Percentiles rank a stretch among this genome's conserved stretches.
Conservation (phyloP, 1,284 basidiomycete species). For the Microbotryum silenes-acaulis region DNA sequence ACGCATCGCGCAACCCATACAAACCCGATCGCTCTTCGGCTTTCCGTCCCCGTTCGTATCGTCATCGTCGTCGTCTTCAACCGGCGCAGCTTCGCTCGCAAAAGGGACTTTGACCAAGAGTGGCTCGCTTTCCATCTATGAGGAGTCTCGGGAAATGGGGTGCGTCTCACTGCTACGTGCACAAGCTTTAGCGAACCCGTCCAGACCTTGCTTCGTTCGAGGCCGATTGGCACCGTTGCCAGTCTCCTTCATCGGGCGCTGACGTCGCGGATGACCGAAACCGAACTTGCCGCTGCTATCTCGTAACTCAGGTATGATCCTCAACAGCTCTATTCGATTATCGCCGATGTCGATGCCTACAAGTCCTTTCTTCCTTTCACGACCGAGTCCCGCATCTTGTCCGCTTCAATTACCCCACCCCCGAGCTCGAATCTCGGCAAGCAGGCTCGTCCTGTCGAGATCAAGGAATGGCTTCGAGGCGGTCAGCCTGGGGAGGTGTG, state of each 20-base stretch:
- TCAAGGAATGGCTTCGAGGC: slow-evolving; percentile 24
- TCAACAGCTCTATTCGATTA: slow-evolving; percentile 71
- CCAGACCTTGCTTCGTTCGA: too few relatives aligned
- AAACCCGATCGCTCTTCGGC: slow-evolving; percentile 19
- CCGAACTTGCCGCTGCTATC: not conserved
- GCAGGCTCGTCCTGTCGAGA: slow-evolving; percentile 7
- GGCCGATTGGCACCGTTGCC: too few relatives aligned
- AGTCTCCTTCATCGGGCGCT: not conserved
- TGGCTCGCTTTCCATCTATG: slow-evolving; percentile 14
- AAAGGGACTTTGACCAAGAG: slow-evolving; percentile 17
- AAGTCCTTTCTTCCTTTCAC: slow-evolving; percentile 85
- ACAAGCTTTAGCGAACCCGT: too few relatives aligned
- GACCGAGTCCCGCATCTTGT: slow-evolving; percentile 61
- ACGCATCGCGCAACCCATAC: too few relatives aligned
- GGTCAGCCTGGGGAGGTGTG: slow-evolving; percentile 41
- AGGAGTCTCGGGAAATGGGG: slow-evolving; percentile 21
- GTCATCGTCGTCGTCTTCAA: not conserved
- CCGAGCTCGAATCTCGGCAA: slow-evolving; percentile 36
- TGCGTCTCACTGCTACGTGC: not conserved
- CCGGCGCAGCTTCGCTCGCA: not conserved
- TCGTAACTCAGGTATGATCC: slow-evolving; percentile 52
- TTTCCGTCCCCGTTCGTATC: slow-evolving; percentile 19
- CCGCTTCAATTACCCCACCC: slow-evolving; percentile 1
- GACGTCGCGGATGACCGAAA: not conserved
- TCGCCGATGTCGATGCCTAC: slow-evolving; percentile 82